These are phyloP conservation scores for Colletotrichum scovillei DNA, from an alignment of 2,329 filamentous ascomycete species.

Conservation along the genomic window DNA sequence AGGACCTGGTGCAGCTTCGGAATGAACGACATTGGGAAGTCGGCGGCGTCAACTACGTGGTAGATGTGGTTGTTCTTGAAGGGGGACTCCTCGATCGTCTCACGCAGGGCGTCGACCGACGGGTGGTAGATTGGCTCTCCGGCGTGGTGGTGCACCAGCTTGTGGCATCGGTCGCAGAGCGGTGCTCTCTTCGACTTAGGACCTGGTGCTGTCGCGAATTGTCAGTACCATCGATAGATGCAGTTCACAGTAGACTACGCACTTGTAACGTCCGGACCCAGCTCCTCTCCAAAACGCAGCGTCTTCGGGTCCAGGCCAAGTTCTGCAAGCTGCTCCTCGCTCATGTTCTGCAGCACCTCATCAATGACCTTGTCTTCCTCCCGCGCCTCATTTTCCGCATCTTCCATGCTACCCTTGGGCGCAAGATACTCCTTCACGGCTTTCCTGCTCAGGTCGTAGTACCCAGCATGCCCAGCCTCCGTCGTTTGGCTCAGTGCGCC, in stretches of 20 bases:
- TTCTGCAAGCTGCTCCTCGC: conserved; percentile 53
- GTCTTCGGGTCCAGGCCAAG: conserved; percentile 58
- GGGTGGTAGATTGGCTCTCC: conserved; percentile 83
- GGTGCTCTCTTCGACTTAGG: conserved; percentile 52
- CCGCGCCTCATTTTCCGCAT: conserved; percentile 30
- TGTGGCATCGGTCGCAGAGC: conserved; percentile 89
- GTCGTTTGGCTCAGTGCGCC: conserved; percentile 72
- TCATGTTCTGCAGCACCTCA: conserved; percentile 55
- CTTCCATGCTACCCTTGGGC: conserved; percentile 41
- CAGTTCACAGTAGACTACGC: neutral
- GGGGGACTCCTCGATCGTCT: conserved; percentile 89
- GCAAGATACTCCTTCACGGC: conserved; percentile 62
- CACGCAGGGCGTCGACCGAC: conserved; percentile 80
- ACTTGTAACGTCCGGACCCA: conserved; percentile 32
- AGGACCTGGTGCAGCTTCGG: conserved; percentile 79
- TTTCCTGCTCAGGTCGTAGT: conserved; percentile 64
- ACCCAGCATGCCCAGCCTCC: conserved; percentile 63
- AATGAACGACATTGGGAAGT: conserved; percentile 94
- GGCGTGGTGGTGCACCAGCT: conserved; percentile 79
- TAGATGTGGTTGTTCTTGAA: conserved; percentile 95
- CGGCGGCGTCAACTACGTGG: conserved; percentile 92
- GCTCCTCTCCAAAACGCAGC: conserved; percentile 46
- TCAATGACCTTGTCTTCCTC: conserved; percentile 61
- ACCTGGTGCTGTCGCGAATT: neutral
- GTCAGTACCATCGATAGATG: too few species aligned